Evolutionary conservation across 768 basidiomycete species (phyloP), one percentile per base, ranked within the genome.

Genomic region (Russula compacta): DNA sequence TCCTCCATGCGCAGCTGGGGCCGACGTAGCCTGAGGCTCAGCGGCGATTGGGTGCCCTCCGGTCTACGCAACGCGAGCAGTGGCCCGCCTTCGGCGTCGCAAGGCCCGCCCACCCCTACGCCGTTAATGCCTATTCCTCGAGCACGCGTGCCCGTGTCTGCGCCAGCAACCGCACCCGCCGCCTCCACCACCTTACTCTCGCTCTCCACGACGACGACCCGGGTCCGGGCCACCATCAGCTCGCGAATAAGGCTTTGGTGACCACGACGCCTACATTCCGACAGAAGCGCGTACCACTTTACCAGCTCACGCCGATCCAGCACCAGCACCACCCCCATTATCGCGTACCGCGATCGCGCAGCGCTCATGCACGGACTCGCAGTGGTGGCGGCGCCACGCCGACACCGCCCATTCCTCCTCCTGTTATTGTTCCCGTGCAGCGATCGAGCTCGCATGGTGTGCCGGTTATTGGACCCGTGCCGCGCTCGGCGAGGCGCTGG

Each of bases 401-500:
- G 2, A 5, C 53, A 2, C 38, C 44, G 2, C 4, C 29, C 67
- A 51, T 73, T 29, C 24, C 24, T 29, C 24, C 24, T 29, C 24
- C 24, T 29, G 24, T 29, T 29, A 3, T 29, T 61, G 3, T 42
- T 63, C 68, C 36, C 55, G 68, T 81, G 15, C 75, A 77, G 54
- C 75, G 79, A 17, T 76, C 79, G n/a, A 78, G 70, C 62, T 83
- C 82, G 3, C 76, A 71, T 19, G 59, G 68, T 42, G 55, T 63
- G 61, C 49, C 64, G 64, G 40, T 71, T 60, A 40, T 70, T 36
- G 73, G 72, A 15, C 70, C 71, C 44, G 73, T 73, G 6, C 78
- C 78, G 53, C 79, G 79, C 56, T 76, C 76, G 0, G 78, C 80
- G 17, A 81, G 78, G 63, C 77, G 77, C 40, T 84, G 83, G 79